These are phyloP conservation scores for Bisporella sp. DNA, from an alignment of 2,329 filamentous ascomycete genomes.

Conservation along the genomic window DNA sequence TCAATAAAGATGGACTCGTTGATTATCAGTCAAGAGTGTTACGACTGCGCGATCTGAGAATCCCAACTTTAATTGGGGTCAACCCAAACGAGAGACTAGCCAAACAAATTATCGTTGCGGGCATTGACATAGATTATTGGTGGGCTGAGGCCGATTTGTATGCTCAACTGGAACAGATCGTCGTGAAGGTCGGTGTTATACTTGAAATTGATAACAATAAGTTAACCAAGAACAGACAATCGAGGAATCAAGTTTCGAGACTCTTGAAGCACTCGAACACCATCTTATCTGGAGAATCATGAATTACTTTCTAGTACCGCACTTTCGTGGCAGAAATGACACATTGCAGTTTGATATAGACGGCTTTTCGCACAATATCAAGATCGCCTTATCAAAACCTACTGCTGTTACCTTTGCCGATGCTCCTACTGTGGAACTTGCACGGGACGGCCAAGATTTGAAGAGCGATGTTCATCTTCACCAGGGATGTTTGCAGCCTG, in stretches of 20 bases:
- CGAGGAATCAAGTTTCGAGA: slow-evolving; percentile 51
- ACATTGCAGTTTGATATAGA: no score
- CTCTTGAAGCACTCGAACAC: slow-evolving; percentile 53
- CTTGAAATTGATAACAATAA: neutral
- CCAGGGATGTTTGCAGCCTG: slow-evolving; percentile 4
- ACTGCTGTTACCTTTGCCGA: slow-evolving; percentile 68
- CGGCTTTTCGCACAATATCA: slow-evolving; percentile 31
- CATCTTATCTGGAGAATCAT: slow-evolving; percentile 41
- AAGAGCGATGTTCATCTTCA: slow-evolving; percentile 1
- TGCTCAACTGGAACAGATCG: slow-evolving; percentile 46
- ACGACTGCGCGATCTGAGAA: slow-evolving; percentile 46
- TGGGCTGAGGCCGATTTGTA: slow-evolving; percentile 40
- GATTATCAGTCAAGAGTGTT: slow-evolving; percentile 21
- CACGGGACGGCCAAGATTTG: slow-evolving; percentile 14
- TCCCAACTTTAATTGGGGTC: slow-evolving; percentile 65
- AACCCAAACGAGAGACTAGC: slow-evolving; percentile 62
- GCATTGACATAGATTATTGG: slow-evolving; percentile 50
- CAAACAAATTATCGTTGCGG: slow-evolving; percentile 60
- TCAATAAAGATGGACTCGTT: slow-evolving; percentile 3
- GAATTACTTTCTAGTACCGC: slow-evolving; percentile 31
- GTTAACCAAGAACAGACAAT: slow-evolving; percentile 38
- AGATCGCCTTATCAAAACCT: slow-evolving; percentile 62
- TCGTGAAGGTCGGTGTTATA: slow-evolving; percentile 49
- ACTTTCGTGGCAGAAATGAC: neutral
- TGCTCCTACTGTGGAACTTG: slow-evolving; percentile 59